These are phyloP conservation scores for Rhododendron simsii DNA, from an alignment of 148 eudicot genomes.

Conservation along the genomic window DNA sequence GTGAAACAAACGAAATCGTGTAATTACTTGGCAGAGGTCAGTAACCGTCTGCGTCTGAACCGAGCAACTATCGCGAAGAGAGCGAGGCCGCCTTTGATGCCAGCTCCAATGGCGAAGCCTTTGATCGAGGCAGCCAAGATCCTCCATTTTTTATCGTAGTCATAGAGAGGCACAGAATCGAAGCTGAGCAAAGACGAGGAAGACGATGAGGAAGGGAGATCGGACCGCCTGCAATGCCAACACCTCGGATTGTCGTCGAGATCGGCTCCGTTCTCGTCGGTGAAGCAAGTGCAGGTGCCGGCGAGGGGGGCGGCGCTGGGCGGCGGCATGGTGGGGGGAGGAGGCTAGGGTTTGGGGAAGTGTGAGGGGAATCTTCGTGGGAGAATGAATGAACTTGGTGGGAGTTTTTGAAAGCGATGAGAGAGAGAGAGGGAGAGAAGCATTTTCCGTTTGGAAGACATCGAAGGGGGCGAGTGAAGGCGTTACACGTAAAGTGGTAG, in stretches of 20 bases:
- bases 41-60: constrained; percentile 54
- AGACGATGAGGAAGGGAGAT: constrained; percentile 43
- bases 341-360: constrained; percentile 11
- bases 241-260: constrained; percentile 18
- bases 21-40: constrained; percentile 37
- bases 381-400: background rate
- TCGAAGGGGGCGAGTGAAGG: background rate
- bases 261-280: constrained; percentile 3
- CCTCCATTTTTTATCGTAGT: constrained; percentile 49
- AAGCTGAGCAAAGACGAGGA: constrained; percentile 44
- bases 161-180: constrained; percentile 49
- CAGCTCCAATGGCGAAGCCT: constrained; percentile 90
- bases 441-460: background rate
- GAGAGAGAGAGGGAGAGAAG: background rate
- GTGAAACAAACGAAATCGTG: background rate
- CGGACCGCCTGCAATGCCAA: constrained; percentile 37
- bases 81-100: constrained; percentile 87
- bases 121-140: constrained; percentile 54
- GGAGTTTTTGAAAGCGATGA: constrained; percentile 14
- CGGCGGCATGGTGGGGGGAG: constrained; percentile 14
- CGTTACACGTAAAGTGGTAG: background rate
- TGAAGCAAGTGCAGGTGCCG: constrained; percentile 1
- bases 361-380: background rate
- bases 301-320: constrained; percentile 13
- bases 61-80: constrained; percentile 79